phyloP scores from a whole-genome alignment of 2,329 filamentous ascomycete species.

The Thyridium curvatum region DNA sequence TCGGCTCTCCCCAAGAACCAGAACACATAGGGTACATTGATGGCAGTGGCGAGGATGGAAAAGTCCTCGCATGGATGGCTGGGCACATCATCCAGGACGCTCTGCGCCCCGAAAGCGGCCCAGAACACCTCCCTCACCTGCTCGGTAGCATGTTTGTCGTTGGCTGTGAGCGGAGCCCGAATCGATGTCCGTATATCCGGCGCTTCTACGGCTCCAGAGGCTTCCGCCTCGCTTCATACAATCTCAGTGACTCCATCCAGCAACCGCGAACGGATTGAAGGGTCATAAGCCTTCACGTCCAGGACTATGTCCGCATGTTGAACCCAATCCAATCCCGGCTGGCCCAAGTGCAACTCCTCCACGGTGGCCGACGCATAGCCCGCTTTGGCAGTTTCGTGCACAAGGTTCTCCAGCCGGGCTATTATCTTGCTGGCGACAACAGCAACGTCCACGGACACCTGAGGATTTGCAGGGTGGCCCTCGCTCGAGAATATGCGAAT shows the following conservation, averaged over 20 bases:
- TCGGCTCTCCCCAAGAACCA: neutral
- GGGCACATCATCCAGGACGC: neutral
- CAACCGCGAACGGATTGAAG: neutral
- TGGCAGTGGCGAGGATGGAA: neutral
- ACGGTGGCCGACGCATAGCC: constrained; percentile 2
- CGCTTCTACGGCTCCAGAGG: neutral
- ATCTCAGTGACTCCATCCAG: constrained; percentile 1
- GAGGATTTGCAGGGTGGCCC: constrained; percentile 35
- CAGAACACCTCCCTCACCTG: neutral
- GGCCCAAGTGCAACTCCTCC: neutral
- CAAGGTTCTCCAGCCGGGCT: constrained; percentile 23
- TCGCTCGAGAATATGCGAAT: constrained; percentile 29
- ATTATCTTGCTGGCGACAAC: constrained; percentile 35
- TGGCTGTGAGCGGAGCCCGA: neutral
- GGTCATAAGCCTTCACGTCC: constrained; percentile 2
- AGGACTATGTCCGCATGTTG: constrained; percentile 1
- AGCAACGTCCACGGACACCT: constrained; percentile 36
- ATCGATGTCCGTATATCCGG: neutral
- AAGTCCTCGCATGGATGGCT: neutral
- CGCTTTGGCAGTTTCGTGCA: constrained; percentile 26
- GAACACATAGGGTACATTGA: neutral
- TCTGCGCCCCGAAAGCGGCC: neutral
- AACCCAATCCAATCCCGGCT: constrained; percentile 3
- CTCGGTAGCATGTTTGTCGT: neutral
- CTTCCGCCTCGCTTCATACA: neutral